Evolutionary conservation across 2,329 filamentous ascomycete species (phyloP).

Genomic region (Aspergillus flavus): DNA sequence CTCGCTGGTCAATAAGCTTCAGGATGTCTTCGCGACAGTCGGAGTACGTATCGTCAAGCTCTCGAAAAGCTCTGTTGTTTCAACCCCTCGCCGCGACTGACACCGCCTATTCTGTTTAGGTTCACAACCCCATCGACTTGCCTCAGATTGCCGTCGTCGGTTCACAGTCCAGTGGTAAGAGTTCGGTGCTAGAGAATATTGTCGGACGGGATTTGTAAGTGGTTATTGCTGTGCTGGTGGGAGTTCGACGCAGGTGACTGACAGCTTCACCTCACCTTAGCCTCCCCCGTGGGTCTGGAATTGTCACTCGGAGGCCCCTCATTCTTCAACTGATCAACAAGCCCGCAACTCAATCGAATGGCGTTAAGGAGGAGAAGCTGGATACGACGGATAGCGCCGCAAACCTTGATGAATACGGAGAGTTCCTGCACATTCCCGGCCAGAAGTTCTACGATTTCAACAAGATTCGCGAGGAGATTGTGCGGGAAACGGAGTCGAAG

Average conservation of each 20-base stretch:
- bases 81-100: conserved; percentile 24
- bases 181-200: conserved; percentile 97
- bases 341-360: conserved; percentile 68
- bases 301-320: conserved; percentile 92
- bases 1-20: conserved; percentile 94
- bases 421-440: conserved; percentile 96
- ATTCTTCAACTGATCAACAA: conserved; percentile 98
- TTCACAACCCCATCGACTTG: conserved; percentile 98
- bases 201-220: conserved; percentile 97
- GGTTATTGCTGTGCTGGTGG: conserved; percentile 4
- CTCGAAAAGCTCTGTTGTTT: conserved; percentile 3
- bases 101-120: conserved; percentile 52
- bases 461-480: conserved; percentile 97
- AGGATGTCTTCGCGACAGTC: conserved; percentile 98
- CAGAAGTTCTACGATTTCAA: conserved; percentile 98
- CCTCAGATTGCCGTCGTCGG: conserved; percentile 98
- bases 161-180: conserved; percentile 98
- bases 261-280: conserved; percentile 51
- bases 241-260: conserved; percentile 25
- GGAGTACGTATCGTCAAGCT: conserved; percentile 60
- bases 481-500: conserved; percentile 93
- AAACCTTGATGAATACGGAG: conserved; percentile 95
- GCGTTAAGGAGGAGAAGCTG: conserved; percentile 66
- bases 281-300: conserved; percentile 94
- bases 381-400: conserved; percentile 78